Evolutionary conservation across 1,139 yeast genomes (phyloP), one percentile per base, ranked within the genome.

Genomic region (Hanseniaspora sp.): DNA sequence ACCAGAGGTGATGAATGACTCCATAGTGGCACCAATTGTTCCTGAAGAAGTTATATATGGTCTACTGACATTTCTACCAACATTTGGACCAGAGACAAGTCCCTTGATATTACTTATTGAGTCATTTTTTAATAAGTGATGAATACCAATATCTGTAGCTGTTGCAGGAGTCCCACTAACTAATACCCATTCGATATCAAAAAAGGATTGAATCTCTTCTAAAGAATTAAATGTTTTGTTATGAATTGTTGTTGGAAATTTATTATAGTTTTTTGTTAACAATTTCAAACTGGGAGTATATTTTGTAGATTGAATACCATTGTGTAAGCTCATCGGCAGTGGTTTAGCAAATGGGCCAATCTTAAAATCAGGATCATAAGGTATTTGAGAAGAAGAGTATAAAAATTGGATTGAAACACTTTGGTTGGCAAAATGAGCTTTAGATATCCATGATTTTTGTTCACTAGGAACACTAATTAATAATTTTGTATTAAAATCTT

Each of bases 21-120:
- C 98, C 88, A 90, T 80, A 0, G 96, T 95, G 1, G 96, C 97
- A 30, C 98, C 98, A 31, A 92, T 85, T 1, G 98, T 92, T n/a
- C 98, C 98, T 61, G 94, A 83, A 11, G 96, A 81, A 63, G 92
- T 77, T 56, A 88, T 85, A 67, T 88, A 92, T 47, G 92, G 77
- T n/a, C 94, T 87, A 40, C 92, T 79, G 1, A 96, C 82, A 68
- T 92, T 92, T 64, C 95, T 79, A 31, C 98, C 98, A 61, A 84
- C 92, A 67, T 92, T 92, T 8, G 98, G 98, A 0, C 98, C 98
- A 55, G 95, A 84, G 18, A 92, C 68, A 4, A 92, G 96, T 59
- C 92, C 71, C 69, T 92, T 97, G 29, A 87, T 78, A 0, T 85
- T 83, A 4, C 18, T 5, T 18, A 5, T 23, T 5, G 29, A 9